Conservation (phyloP, 2,329 filamentous ascomycete genomes). For the Cladorrhinum sp. region DNA sequence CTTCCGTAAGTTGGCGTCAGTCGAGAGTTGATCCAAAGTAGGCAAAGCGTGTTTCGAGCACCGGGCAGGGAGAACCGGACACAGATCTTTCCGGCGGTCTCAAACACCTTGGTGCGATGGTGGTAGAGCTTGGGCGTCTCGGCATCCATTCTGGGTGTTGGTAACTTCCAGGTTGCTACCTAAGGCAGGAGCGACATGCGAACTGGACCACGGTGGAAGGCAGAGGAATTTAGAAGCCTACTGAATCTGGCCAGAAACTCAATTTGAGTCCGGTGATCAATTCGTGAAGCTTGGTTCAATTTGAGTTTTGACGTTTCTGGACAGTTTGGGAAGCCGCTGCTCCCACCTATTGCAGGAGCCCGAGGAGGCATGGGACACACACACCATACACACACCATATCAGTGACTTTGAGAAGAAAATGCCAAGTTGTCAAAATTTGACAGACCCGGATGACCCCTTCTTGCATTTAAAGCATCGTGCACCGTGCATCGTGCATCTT, state of each 20-base stretch:
- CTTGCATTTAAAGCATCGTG: too few relatives aligned
- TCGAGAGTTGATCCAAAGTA: neutral
- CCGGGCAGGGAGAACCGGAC: neutral
- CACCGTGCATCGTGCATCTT: neutral
- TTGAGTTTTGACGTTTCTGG: too few relatives aligned
- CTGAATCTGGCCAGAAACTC: neutral
- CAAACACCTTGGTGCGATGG: slow-evolving; percentile 1
- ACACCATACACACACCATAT: neutral
- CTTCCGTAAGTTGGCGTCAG: neutral
- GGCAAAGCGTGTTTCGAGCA: slow-evolving; percentile 5
- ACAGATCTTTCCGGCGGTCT: slow-evolving; percentile 4
- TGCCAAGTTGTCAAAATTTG: neutral
- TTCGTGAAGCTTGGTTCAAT: too few relatives aligned
- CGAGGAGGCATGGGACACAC: too few relatives aligned
- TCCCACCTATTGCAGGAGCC: neutral
- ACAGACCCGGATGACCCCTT: neutral
- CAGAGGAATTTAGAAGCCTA: too few relatives aligned
- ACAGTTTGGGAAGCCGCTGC: neutral
- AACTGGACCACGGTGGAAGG: neutral
- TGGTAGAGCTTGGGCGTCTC: neutral
- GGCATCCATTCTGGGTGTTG: neutral
- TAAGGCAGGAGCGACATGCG: neutral
- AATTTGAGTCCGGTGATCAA: neutral
- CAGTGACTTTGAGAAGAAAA: neutral
- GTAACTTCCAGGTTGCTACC: neutral